Conservation (phyloP, 2,329 filamentous ascomycete genomes). For the Davidsoniella virescens region DNA sequence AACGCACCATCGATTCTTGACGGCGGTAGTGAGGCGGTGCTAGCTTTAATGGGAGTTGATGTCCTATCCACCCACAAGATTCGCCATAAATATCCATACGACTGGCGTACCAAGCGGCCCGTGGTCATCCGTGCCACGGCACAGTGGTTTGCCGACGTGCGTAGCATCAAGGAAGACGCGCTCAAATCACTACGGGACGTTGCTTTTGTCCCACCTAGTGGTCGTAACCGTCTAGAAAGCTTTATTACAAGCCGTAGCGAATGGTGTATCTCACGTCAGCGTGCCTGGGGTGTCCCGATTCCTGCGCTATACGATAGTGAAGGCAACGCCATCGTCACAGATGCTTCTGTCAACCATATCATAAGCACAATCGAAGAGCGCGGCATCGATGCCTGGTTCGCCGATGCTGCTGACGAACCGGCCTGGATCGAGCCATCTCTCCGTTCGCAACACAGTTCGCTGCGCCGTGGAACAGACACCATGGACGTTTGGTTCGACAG, state of each 20-base stretch:
- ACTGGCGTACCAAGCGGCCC: conserved; percentile 90
- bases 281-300: conserved; percentile 93
- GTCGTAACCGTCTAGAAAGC: conserved; percentile 59
- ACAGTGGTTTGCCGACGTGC: conserved; percentile 95
- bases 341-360: conserved; percentile 68
- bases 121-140: conserved; percentile 84
- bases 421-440: conserved; percentile 61
- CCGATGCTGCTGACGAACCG: conserved; percentile 56
- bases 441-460: conserved; percentile 29
- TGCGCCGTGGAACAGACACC: conserved; percentile 70
- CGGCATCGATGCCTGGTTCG: conserved; percentile 91
- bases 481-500: conserved; percentile 99
- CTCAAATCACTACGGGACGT: conserved; percentile 55
- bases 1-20: conserved; percentile 54
- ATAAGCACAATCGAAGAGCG: conserved; percentile 60
- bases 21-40: conserved; percentile 50
- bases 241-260: conserved; percentile 80
- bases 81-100: conserved; percentile 89
- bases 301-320: conserved; percentile 66
- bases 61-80: conserved; percentile 57
- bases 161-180: conserved; percentile 59
- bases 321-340: conserved; percentile 62
- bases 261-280: conserved; percentile 95
- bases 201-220: conserved; percentile 60
- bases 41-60: conserved; percentile 48